Conservation (phyloP, 768 basidiomycete genomes). For the Amanita jacksonii region DNA sequence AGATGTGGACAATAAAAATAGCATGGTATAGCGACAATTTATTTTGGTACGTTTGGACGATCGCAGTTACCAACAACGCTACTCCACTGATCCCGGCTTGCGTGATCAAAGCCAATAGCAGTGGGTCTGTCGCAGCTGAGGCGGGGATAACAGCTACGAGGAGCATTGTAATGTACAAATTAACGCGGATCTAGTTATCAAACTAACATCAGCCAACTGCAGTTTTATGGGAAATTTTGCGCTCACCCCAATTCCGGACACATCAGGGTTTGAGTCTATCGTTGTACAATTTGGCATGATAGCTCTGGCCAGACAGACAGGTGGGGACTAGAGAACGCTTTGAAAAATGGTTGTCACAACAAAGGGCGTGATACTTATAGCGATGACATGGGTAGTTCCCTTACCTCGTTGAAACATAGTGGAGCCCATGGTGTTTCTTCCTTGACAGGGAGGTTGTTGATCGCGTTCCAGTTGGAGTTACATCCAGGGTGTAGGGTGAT, state of each 20-base stretch:
- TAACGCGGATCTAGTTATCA: conserved; percentile 10
- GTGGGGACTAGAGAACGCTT: no score
- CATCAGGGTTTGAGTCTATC: conserved; percentile 4
- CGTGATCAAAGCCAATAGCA: conserved; percentile 8
- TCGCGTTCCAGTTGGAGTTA: no score
- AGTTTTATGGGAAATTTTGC: not conserved
- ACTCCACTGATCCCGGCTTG: conserved; percentile 11
- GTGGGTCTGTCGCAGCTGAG: conserved; percentile 4
- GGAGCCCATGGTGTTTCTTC: no score
- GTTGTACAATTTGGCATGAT: not conserved
- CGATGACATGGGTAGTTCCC: no score
- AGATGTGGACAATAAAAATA: conserved; percentile 12
- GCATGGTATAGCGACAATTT: conserved; percentile 12
- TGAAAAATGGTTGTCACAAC: no score
- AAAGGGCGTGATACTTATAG: no score
- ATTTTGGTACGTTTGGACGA: conserved; percentile 9
- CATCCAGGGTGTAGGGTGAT: no score
- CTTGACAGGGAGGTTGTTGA: no score
- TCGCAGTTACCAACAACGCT: conserved; percentile 11
- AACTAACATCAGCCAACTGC: not conserved
- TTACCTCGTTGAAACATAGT: no score
- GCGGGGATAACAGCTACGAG: conserved; percentile 10
- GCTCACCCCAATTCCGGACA: conserved; percentile 9
- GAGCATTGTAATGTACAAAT: conserved; percentile 11
- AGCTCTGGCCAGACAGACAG: no score